phyloP scores from a whole-genome alignment of 1,284 basidiomycete species.

The Leucoagaricus sp. region DNA sequence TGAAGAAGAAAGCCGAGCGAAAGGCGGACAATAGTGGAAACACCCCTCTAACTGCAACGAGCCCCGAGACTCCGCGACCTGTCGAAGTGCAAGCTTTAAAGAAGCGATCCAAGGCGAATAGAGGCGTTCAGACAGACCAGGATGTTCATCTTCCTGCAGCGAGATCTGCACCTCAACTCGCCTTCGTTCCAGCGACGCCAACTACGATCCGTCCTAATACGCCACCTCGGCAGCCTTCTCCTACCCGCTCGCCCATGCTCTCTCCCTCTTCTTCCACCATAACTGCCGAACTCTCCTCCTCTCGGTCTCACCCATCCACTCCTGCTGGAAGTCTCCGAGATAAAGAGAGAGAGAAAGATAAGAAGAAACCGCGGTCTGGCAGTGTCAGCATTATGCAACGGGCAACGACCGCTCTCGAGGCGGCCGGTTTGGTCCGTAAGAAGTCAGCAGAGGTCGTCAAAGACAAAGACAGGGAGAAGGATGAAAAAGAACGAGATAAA shows the following conservation, averaged over 20 bases:
- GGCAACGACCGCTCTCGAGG: constrained; percentile 85
- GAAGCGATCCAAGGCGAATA: constrained; percentile 30
- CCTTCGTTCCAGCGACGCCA: constrained; percentile 75
- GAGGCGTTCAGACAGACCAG: constrained; percentile 42
- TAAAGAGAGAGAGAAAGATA: constrained; percentile 51
- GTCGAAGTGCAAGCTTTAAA: constrained; percentile 23
- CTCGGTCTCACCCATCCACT: constrained; percentile 64
- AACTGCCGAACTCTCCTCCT: constrained; percentile 41
- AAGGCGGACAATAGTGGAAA: constrained; percentile 51
- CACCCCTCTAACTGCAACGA: constrained; percentile 25
- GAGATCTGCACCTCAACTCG: constrained; percentile 54
- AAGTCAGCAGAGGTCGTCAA: constrained; percentile 73
- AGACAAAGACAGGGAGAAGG: constrained; percentile 63
- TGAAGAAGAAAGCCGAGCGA: constrained; percentile 79
- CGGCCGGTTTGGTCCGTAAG: constrained; percentile 78
- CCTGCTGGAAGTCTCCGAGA: constrained; percentile 58
- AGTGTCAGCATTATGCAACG: constrained; percentile 94
- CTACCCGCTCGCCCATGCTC: constrained; percentile 52
- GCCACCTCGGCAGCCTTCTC: constrained; percentile 55
- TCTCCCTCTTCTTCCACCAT: constrained; percentile 63
- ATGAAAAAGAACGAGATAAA: constrained; percentile 53
- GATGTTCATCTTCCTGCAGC: constrained; percentile 25
- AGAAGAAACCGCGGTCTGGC: constrained; percentile 71
- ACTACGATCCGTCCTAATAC: constrained; percentile 47
- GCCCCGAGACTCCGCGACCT: constrained; percentile 16